phyloP scores from a whole-genome alignment of 169 alveolate species.

The Cryptosporidium xiaoi region DNA sequence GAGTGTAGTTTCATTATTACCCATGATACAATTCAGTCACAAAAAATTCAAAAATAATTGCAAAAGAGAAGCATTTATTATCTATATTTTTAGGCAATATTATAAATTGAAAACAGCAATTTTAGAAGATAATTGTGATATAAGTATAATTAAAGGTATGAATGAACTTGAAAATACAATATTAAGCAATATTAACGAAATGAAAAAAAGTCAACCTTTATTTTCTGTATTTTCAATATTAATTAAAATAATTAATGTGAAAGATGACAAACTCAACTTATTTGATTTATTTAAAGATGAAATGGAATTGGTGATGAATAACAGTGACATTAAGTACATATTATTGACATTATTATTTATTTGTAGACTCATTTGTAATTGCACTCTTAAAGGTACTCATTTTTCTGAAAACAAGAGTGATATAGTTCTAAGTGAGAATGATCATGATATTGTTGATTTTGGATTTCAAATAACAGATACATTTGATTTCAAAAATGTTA shows the following conservation, averaged over 20 bases:
- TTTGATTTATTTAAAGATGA: conserved; percentile 8
- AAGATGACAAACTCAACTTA: background rate
- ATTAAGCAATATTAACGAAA: background rate
- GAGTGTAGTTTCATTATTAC: conserved; percentile 18
- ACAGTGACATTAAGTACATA: background rate
- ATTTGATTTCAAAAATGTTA: background rate
- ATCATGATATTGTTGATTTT: conserved; percentile 24
- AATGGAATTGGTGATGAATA: background rate
- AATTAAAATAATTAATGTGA: background rate
- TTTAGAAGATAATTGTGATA: background rate
- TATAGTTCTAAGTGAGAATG: background rate
- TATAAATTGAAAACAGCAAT: background rate
- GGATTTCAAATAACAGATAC: conserved; percentile 45
- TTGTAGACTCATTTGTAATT: conserved; percentile 48
- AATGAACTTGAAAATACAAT: conserved; percentile 13
- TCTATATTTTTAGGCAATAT: conserved; percentile 32
- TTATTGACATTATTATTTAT: conserved; percentile 24
- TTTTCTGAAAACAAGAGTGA: background rate
- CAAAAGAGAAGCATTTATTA: conserved; percentile 28
- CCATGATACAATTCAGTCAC: conserved; percentile 7
- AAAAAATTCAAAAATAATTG: conserved; percentile 7
- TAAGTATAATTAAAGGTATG: conserved; percentile 51
- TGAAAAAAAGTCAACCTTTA: conserved; percentile 30
- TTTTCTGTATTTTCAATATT: conserved; percentile 25
- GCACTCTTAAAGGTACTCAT: background rate